These are phyloP conservation scores for Thozetella sp. DNA, from an alignment of 495 filamentous ascomycete genomes.

Conservation along the genomic window DNA sequence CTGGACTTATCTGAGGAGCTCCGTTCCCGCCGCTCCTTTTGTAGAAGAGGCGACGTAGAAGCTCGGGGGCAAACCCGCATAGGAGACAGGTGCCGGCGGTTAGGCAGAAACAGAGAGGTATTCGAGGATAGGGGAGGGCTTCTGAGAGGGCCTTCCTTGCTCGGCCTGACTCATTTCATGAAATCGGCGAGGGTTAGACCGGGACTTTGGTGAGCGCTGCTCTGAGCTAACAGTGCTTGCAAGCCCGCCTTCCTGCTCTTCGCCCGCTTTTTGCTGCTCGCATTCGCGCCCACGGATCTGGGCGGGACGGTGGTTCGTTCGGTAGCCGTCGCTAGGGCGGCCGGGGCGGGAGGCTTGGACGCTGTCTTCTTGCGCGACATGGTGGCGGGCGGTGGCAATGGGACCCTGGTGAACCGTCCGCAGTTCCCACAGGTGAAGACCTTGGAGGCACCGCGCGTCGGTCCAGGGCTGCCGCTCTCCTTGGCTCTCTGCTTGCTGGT, in stretches of 20 bases:
- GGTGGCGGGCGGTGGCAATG: conserved; percentile 27
- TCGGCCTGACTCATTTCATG: conserved; percentile 40
- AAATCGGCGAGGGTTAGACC: conserved; percentile 54
- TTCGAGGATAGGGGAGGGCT: too few species aligned
- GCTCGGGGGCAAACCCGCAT: too few species aligned
- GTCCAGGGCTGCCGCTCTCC: conserved; percentile 1
- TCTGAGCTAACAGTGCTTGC: conserved; percentile 49
- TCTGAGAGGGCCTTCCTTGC: too few species aligned
- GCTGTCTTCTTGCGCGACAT: conserved; percentile 26
- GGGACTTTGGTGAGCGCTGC: conserved; percentile 31
- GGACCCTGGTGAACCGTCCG: conserved; percentile 34
- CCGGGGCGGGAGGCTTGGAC: neutral
- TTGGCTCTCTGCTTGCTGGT: conserved; percentile 6
- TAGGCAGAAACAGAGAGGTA: too few species aligned
- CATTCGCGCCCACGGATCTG: conserved; percentile 31
- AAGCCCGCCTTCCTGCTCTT: conserved; percentile 56
- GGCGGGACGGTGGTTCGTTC: conserved; percentile 2
- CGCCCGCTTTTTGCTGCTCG: conserved; percentile 54
- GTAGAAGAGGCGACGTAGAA: too few species aligned
- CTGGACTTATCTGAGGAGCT: too few species aligned
- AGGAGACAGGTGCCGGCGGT: too few species aligned
- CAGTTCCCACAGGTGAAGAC: conserved; percentile 48
- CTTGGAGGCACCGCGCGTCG: conserved; percentile 25
- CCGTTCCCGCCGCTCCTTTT: too few species aligned
- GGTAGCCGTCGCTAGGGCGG: neutral